Conservation (phyloP, 1,139 yeast genomes). For the Williopsis jadinii region DNA sequence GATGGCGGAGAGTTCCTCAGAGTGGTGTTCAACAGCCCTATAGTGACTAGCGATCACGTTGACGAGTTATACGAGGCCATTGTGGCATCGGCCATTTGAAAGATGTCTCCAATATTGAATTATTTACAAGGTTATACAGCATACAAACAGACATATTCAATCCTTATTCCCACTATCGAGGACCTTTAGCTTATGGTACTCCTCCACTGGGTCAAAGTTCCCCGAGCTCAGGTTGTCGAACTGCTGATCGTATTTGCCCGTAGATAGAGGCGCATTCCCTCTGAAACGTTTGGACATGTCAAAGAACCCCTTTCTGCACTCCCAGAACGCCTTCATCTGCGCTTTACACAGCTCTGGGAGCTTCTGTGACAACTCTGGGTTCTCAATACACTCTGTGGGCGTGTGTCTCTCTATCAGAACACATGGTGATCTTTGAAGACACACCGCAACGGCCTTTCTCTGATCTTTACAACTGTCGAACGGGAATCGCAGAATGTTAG, state of each 20-base stretch:
- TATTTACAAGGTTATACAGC: too few species aligned
- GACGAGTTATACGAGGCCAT: slow-evolving; percentile 27
- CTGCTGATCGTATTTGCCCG: slow-evolving; percentile 87
- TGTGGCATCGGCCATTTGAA: slow-evolving; percentile 1
- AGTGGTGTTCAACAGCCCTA: slow-evolving; percentile 78
- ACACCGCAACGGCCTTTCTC: slow-evolving; percentile 86
- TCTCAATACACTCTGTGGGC: slow-evolving; percentile 80
- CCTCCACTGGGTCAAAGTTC: slow-evolving; percentile 73
- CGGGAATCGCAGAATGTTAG: not conserved
- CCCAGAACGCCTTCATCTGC: slow-evolving; percentile 77
- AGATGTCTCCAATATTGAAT: not conserved
- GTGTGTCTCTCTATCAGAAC: slow-evolving; percentile 85
- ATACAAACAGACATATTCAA: slow-evolving; percentile 1
- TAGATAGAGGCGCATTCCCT: slow-evolving; percentile 90
- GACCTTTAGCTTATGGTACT: slow-evolving; percentile 58
- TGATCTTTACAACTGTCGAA: slow-evolving; percentile 79
- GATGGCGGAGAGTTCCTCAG: slow-evolving; percentile 72
- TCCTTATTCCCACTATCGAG: slow-evolving; percentile 33
- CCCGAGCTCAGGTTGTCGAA: slow-evolving; percentile 75
- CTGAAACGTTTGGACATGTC: slow-evolving; percentile 89
- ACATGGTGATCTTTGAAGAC: slow-evolving; percentile 94
- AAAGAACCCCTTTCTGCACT: slow-evolving; percentile 77
- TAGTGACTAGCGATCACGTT: slow-evolving; percentile 32
- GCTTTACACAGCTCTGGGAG: slow-evolving; percentile 87
- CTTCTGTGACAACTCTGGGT: slow-evolving; percentile 68